Conservation (phyloP, 2,329 filamentous ascomycete genomes). For the Dendryphion nanum region DNA sequence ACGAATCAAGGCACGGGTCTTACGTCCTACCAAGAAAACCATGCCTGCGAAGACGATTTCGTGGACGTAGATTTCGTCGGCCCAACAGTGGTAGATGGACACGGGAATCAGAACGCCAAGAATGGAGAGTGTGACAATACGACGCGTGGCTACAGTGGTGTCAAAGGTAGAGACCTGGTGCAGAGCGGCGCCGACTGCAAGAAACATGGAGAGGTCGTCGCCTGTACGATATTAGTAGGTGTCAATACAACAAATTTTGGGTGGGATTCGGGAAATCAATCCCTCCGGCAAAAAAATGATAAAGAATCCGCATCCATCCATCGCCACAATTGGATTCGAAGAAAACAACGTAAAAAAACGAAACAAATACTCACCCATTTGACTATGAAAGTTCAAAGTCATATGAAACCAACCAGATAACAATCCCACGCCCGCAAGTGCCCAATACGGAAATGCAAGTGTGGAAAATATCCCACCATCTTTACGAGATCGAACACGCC, state of each 20-base stretch:
- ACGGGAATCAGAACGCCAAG: constrained; percentile 31
- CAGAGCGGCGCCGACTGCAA: constrained; percentile 53
- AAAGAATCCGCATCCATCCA: background rate
- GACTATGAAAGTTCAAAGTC: constrained; percentile 46
- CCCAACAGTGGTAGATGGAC: constrained; percentile 36
- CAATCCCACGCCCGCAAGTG: constrained; percentile 44
- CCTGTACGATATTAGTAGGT: constrained; percentile 26
- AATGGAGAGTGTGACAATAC: constrained; percentile 23
- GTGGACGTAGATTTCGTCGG: constrained; percentile 40
- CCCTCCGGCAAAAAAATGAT: background rate
- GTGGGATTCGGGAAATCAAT: too few relatives aligned
- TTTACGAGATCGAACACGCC: constrained; percentile 19
- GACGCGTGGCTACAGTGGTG: constrained; percentile 18
- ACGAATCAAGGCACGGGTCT: constrained; percentile 27
- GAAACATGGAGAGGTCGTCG: constrained; percentile 61
- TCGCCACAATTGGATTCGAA: background rate
- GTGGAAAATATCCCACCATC: constrained; percentile 32
- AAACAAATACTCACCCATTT: constrained; percentile 39
- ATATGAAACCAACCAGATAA: constrained; percentile 45
- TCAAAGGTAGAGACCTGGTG: constrained; percentile 50
- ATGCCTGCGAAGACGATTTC: constrained; percentile 42
- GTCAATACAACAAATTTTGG: too few relatives aligned
- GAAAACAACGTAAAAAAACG: background rate
- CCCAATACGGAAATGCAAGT: constrained; percentile 42
- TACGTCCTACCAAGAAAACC: constrained; percentile 40